Evolutionary conservation across 2,329 filamentous ascomycete species (phyloP).

Genomic region (Fragosphaeria purpurea): DNA sequence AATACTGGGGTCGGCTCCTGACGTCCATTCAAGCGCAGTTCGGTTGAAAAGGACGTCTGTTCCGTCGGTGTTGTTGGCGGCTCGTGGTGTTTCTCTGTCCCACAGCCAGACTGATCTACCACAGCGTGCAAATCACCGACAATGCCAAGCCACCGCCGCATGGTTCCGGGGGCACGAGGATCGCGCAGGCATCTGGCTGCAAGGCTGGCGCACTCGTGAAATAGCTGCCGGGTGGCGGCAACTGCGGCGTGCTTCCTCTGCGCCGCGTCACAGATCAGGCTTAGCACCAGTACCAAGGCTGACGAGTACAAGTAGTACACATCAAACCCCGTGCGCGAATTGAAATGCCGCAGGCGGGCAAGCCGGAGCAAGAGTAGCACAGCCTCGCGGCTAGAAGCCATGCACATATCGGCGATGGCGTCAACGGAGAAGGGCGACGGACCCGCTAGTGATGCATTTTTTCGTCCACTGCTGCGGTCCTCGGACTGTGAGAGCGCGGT

Average conservation of each 20-base stretch:
- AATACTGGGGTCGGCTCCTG: no score
- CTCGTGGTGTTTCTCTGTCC: not conserved
- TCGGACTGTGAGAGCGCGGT: constrained; percentile 15
- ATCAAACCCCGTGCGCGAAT: constrained; percentile 28
- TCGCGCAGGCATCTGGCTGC: not conserved
- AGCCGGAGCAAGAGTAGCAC: constrained; percentile 22
- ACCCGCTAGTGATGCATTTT: no score
- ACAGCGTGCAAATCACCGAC: not conserved
- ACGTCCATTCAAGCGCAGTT: no score
- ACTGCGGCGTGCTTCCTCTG: not conserved
- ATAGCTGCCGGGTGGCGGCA: not conserved
- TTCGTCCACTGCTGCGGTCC: no score
- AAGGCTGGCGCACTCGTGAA: not conserved
- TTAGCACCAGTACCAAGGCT: constrained; percentile 26
- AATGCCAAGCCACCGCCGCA: not conserved
- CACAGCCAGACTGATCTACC: not conserved
- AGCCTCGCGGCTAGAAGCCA: not conserved
- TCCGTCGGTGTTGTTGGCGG: not conserved
- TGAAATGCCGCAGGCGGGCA: constrained; percentile 24
- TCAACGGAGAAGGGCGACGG: not conserved
- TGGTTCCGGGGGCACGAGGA: not conserved
- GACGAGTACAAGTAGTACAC: constrained; percentile 28
- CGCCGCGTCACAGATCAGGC: constrained; percentile 21
- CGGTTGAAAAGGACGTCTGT: no score
- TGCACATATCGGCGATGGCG: not conserved